These are phyloP conservation scores for Cutaneotrichosporon sp. DNA, from an alignment of 1,284 basidiomycete species.

Conservation along the genomic window DNA sequence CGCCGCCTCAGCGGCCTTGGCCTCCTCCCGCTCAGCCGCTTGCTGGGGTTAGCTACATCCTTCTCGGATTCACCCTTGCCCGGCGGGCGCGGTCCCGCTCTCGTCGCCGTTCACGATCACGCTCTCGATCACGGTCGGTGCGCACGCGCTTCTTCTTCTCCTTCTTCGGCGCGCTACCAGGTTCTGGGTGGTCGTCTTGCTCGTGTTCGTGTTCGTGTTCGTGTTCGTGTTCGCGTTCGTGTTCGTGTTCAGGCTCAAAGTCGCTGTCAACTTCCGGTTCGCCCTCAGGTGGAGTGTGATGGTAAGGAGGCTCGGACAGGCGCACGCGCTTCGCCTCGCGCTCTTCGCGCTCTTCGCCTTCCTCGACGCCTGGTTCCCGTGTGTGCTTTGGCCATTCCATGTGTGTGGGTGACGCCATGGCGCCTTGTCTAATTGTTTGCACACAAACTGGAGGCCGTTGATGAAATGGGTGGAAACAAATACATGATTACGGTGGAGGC, in stretches of 20 bases:
- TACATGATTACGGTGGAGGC: neutral
- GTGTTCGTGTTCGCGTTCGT: neutral
- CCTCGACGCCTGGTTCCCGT: neutral
- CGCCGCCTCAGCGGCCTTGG: neutral
- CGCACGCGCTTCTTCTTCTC: conserved; percentile 14
- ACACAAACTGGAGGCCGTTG: neutral
- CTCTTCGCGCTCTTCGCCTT: conserved; percentile 1
- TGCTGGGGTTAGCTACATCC: neutral
- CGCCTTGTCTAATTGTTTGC: neutral
- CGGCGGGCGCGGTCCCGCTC: conserved; percentile 7
- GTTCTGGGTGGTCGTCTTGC: neutral
- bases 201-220: neutral
- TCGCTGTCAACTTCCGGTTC: conserved; percentile 6
- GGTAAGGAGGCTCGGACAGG: neutral
- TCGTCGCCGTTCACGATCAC: conserved; percentile 1
- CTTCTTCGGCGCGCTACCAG: neutral
- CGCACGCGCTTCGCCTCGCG: conserved; percentile 16
- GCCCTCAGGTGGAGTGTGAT: conserved; percentile 5
- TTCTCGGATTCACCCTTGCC: neutral
- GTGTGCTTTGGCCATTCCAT: neutral
- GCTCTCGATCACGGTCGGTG: conserved; percentile 8
- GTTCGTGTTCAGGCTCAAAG: neutral
- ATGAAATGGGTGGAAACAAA: neutral
- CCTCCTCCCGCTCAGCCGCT: conserved; percentile 7
- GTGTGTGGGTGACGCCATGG: neutral